Evolutionary conservation across 495 filamentous ascomycete genomes (phyloP).

Genomic region (Penicillium parvum): DNA sequence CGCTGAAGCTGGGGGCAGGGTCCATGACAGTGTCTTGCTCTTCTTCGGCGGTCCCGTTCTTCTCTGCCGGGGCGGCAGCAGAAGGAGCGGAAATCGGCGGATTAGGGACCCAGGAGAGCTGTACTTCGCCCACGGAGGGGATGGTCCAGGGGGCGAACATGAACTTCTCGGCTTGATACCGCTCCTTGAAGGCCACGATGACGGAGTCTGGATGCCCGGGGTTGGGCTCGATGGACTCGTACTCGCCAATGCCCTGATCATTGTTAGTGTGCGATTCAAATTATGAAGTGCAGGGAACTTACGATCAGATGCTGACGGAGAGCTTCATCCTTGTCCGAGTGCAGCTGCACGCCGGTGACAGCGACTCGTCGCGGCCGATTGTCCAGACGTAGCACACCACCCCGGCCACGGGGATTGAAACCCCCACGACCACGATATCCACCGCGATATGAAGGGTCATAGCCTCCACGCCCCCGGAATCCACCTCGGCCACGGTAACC

Average conservation of each 20-base stretch:
- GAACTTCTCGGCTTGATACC: slow-evolving; percentile 84
- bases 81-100: slow-evolving; percentile 27
- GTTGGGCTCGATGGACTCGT: slow-evolving; percentile 67
- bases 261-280: slow-evolving; percentile 5
- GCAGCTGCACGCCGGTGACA: slow-evolving; percentile 65
- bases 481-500: slow-evolving; percentile 45
- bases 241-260: slow-evolving; percentile 73
- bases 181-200: slow-evolving; percentile 80
- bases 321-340: slow-evolving; percentile 71
- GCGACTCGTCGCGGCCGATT: slow-evolving; percentile 77
- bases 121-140: slow-evolving; percentile 69
- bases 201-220: slow-evolving; percentile 52
- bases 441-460: slow-evolving; percentile 45
- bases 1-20: slow-evolving; percentile 16
- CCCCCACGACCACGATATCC: slow-evolving; percentile 56
- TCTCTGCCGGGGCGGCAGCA: slow-evolving; percentile 19
- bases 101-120: slow-evolving; percentile 67
- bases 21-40: slow-evolving; percentile 41
- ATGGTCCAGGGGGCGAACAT: slow-evolving; percentile 65
- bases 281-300: slow-evolving; percentile 40
- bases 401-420: slow-evolving; percentile 37
- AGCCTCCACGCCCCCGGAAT: slow-evolving; percentile 39
- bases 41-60: slow-evolving; percentile 26
- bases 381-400: slow-evolving; percentile 72
- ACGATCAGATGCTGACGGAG: slow-evolving; percentile 84